Evolutionary conservation across 306 rosid genomes (phyloP).

Genomic region (Citrullus colocynthis): DNA sequence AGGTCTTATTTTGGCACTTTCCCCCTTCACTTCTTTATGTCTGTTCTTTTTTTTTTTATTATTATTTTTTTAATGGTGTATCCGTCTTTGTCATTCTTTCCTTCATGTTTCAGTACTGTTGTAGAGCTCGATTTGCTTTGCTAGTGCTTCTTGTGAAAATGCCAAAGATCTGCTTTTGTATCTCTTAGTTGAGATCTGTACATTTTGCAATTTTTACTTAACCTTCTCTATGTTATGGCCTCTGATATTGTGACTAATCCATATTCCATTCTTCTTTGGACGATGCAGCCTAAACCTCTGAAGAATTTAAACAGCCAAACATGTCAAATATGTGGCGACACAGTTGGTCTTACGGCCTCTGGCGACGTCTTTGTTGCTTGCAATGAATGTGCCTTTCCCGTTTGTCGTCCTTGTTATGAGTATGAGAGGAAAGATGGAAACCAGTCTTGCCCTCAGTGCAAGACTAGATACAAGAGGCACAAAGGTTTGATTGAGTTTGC

Average conservation of each 20-base stretch:
- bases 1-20: neutral
- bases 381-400: slow-evolving; percentile 94
- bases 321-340: slow-evolving; percentile 90
- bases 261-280: slow-evolving; percentile 1
- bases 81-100: neutral
- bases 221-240: neutral
- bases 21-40: neutral
- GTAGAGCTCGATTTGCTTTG: neutral
- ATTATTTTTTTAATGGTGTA: neutral
- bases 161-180: neutral
- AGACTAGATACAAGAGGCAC: slow-evolving; percentile 89
- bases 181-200: slow-evolving; percentile 1
- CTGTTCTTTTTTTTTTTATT: neutral
- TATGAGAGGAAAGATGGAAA: slow-evolving; percentile 92
- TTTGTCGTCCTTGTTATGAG: slow-evolving; percentile 90
- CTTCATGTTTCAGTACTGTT: neutral
- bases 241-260: slow-evolving; percentile 11
- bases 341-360: slow-evolving; percentile 53
- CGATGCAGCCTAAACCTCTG: slow-evolving; percentile 64
- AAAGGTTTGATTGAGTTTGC: slow-evolving; percentile 33
- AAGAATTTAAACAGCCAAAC: slow-evolving; percentile 68
- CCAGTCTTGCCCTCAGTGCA: slow-evolving; percentile 93
- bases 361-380: slow-evolving; percentile 97
- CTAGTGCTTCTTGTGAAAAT: neutral
- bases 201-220: neutral